These are phyloP conservation scores for Aureobasidium melanogenum DNA, from an alignment of 2,329 filamentous ascomycete genomes.

Conservation along the genomic window DNA sequence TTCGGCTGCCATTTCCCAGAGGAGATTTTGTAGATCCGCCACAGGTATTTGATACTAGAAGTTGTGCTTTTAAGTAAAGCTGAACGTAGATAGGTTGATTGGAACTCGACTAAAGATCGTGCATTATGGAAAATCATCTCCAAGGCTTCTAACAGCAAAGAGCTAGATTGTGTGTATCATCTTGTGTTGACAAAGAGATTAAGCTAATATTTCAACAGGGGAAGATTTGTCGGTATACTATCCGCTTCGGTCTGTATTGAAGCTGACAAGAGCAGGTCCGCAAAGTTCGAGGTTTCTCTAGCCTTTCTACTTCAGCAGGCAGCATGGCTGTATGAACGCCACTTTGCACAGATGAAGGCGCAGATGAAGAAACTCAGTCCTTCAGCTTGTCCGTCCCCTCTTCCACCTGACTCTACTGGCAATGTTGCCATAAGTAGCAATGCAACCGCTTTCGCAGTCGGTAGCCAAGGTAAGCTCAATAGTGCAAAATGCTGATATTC, in stretches of 20 bases:
- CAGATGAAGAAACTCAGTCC: slow-evolving; percentile 72
- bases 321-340: slow-evolving; percentile 84
- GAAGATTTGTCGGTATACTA: slow-evolving; percentile 55
- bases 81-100: slow-evolving; percentile 56
- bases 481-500: background rate
- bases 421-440: slow-evolving; percentile 31
- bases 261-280: slow-evolving; percentile 43
- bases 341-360: slow-evolving; percentile 80
- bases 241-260: background rate
- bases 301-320: slow-evolving; percentile 88
- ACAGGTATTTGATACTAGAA: slow-evolving; percentile 47
- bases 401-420: slow-evolving; percentile 36
- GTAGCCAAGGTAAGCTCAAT: background rate
- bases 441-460: slow-evolving; percentile 12
- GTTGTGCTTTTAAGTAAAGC: background rate
- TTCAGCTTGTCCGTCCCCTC: slow-evolving; percentile 49
- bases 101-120: slow-evolving; percentile 80
- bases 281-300: slow-evolving; percentile 73
- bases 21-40: slow-evolving; percentile 86
- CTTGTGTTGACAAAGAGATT: slow-evolving; percentile 4
- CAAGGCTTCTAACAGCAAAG: slow-evolving; percentile 63
- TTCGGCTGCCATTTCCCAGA: slow-evolving; percentile 81
- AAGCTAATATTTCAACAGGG: slow-evolving; percentile 43
- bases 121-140: slow-evolving; percentile 86
- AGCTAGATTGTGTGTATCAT: slow-evolving; percentile 67